phyloP scores from a whole-genome alignment of 257 asterid species.

The Avicennia marina region DNA sequence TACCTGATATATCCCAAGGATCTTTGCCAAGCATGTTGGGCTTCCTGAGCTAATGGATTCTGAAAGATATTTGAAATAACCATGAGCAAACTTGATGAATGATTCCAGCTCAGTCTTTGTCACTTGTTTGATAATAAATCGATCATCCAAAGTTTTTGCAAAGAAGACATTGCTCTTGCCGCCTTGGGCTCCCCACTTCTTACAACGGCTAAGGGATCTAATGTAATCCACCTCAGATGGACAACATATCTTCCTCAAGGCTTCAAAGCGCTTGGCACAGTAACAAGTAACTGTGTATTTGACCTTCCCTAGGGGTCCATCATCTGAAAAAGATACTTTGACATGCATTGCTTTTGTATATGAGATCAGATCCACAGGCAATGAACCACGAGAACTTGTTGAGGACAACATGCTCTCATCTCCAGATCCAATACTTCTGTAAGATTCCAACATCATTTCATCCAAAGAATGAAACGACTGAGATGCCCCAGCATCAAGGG shows the following conservation, averaged over 20 bases:
- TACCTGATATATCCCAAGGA: constrained; percentile 98
- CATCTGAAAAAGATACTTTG: constrained; percentile 56
- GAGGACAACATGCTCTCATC: constrained; percentile 61
- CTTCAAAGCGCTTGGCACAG: constrained; percentile 79
- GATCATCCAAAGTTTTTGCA: constrained; percentile 90
- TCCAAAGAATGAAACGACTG: constrained; percentile 54
- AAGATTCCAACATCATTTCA: constrained; percentile 58
- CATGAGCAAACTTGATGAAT: constrained; percentile 89
- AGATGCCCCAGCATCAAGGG: constrained; percentile 41
- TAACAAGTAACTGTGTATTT: constrained; percentile 76
- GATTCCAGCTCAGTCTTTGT: constrained; percentile 98
- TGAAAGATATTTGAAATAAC: constrained; percentile 75
- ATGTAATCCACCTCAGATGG: constrained; percentile 80
- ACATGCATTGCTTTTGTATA: constrained; percentile 64
- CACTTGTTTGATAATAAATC: constrained; percentile 92
- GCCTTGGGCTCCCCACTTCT: constrained; percentile 99
- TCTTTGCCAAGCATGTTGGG: constrained; percentile 94
- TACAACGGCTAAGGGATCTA: constrained; percentile 87
- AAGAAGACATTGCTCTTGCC: constrained; percentile 96
- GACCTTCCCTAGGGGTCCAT: constrained; percentile 70
- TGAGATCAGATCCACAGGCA: constrained; percentile 55
- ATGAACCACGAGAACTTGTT: constrained; percentile 50
- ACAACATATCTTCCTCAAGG: constrained; percentile 76
- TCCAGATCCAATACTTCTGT: constrained; percentile 52
- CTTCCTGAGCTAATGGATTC: constrained; percentile 66